Percentiles rank a stretch among this genome's conserved stretches.
phyloP scores from a whole-genome alignment of 2,329 filamentous ascomycete species.

The Penicillium sp. region DNA sequence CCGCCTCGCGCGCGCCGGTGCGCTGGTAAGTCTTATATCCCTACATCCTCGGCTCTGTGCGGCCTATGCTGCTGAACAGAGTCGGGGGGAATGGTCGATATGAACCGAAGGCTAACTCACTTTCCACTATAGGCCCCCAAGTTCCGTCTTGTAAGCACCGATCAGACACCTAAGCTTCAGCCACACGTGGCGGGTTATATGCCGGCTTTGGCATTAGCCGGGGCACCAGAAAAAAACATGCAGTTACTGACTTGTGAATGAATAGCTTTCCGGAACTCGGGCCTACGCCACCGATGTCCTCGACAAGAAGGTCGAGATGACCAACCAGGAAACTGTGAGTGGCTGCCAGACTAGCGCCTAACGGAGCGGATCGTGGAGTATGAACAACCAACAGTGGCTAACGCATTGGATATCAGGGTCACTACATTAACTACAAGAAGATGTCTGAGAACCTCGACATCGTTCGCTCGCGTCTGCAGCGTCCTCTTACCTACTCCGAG shows the following conservation, averaged over 20 bases:
- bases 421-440: slow-evolving; percentile 99
- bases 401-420: slow-evolving; percentile 52
- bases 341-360: slow-evolving; percentile 12
- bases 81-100: neutral
- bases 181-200: neutral
- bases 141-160: slow-evolving; percentile 47
- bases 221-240: neutral
- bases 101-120: slow-evolving; percentile 25
- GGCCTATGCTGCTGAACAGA: neutral
- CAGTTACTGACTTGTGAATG: slow-evolving; percentile 33
- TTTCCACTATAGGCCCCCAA: slow-evolving; percentile 40
- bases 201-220: slow-evolving; percentile 1
- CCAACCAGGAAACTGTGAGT: slow-evolving; percentile 81
- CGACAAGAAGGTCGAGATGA: slow-evolving; percentile 95
- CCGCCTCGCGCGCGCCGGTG: slow-evolving; percentile 49
- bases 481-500: slow-evolving; percentile 91
- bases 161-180: slow-evolving; percentile 1
- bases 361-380: slow-evolving; percentile 6
- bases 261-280: slow-evolving; percentile 64
- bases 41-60: slow-evolving; percentile 6
- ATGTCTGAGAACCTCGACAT: slow-evolving; percentile 96
- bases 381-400: slow-evolving; percentile 24
- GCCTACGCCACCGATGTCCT: slow-evolving; percentile 84
- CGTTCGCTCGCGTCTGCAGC: slow-evolving; percentile 85
- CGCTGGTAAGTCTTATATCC: slow-evolving; percentile 44